Percentiles rank a stretch among this genome's conserved stretches.
Conservation (phyloP, 495 filamentous ascomycete species). For the Aspergillus sparsus region DNA sequence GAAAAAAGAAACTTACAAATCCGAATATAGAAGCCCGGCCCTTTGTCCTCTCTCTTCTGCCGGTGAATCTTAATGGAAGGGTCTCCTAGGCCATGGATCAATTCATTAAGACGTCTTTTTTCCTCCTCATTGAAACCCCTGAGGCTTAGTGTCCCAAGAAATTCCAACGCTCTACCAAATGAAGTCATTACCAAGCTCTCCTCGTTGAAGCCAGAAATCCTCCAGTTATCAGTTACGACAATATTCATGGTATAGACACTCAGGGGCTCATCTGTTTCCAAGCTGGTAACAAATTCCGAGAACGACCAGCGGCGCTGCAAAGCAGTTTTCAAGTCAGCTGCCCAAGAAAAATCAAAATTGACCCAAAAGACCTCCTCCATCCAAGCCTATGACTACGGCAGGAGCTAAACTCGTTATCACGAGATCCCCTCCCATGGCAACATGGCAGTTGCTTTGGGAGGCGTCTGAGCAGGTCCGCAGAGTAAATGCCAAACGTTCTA, state of each 20-base stretch:
- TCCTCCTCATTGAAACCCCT: slow-evolving; percentile 23
- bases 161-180: slow-evolving; percentile 22
- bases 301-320: slow-evolving; percentile 21
- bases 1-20: slow-evolving; percentile 18
- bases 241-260: slow-evolving; percentile 21
- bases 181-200: slow-evolving; percentile 18
- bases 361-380: slow-evolving; percentile 17
- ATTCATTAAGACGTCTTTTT: slow-evolving; percentile 4
- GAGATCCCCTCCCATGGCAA: slow-evolving; percentile 6
- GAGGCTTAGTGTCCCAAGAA: slow-evolving; percentile 19
- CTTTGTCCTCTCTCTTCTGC: slow-evolving; percentile 22
- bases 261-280: slow-evolving; percentile 14
- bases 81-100: slow-evolving; percentile 7
- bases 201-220: slow-evolving; percentile 21
- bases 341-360: slow-evolving; percentile 20
- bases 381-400: slow-evolving; percentile 9
- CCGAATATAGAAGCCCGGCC: slow-evolving; percentile 22
- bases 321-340: slow-evolving; percentile 12
- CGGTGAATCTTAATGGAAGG: slow-evolving; percentile 15
- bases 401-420: slow-evolving; percentile 4
- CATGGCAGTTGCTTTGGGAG: slow-evolving; percentile 11
- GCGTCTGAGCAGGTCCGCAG: slow-evolving; percentile 17
- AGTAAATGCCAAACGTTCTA: slow-evolving; percentile 23
- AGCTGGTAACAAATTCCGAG: slow-evolving; percentile 16
- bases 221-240: slow-evolving; percentile 24